Evolutionary conservation across 768 basidiomycete genomes (phyloP).

Genomic region (Pseudohyphozyma bogoriensis): DNA sequence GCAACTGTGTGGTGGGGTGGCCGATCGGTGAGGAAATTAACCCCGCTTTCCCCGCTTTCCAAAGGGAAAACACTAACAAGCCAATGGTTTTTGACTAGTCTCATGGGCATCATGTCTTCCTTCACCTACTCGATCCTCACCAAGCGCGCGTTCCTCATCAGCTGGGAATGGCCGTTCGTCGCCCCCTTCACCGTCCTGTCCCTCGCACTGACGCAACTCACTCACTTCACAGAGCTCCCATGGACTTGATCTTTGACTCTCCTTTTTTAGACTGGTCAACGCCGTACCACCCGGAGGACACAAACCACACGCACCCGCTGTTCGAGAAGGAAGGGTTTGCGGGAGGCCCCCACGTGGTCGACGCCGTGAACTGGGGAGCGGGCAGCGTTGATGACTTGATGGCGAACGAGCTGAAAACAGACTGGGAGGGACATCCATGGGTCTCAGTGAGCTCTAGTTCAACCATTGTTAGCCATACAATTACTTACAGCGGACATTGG

Average conservation of each 20-base stretch:
- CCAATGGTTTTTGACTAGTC: too few relatives aligned
- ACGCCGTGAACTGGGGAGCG: background rate
- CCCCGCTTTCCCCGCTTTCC: background rate
- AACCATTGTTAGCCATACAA: too few relatives aligned
- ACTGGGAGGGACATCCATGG: too few relatives aligned
- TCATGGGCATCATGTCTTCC: conserved; percentile 11
- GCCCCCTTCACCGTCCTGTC: too few relatives aligned
- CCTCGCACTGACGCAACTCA: too few relatives aligned
- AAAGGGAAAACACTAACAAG: background rate
- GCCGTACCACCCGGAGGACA: background rate
- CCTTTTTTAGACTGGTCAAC: conserved; percentile 13
- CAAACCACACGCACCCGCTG: background rate
- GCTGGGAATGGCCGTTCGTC: conserved; percentile 13
- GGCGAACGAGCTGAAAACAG: background rate
- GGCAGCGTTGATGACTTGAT: background rate
- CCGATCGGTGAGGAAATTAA: conserved; percentile 8
- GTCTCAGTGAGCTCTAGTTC: too few relatives aligned
- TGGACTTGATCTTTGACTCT: conserved; percentile 22
- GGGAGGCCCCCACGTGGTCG: background rate
- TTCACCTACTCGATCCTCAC: conserved; percentile 17
- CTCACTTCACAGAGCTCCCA: too few relatives aligned
- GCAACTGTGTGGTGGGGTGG: conserved; percentile 17
- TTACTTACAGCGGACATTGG: too few relatives aligned
- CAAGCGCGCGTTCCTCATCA: conserved; percentile 13
- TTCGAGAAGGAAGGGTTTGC: background rate